Evolutionary conservation across 2,329 filamentous ascomycete species (phyloP), one percentile per base, ranked within the genome.

Genomic region (Aspergillus sclerotialis): DNA sequence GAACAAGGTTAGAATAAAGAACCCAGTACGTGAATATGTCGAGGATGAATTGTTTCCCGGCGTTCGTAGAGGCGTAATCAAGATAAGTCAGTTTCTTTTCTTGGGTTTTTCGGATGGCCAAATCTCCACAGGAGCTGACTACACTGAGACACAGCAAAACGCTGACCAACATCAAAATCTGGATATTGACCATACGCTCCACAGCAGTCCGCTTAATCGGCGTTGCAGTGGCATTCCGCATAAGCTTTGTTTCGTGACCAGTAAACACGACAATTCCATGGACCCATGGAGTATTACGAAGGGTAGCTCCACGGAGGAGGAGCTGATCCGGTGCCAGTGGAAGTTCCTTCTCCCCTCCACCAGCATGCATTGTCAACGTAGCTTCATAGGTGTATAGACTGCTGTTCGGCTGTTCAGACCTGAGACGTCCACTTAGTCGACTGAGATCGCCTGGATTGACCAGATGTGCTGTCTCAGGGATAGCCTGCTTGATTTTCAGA

Each of bases 11-110:
- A 3, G 90, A 96, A 64, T 95, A 98, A 23, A 98, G 66, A 19
- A 98, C 90, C 90, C 92, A 98, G 61, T 96, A 96, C 2, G 93
- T 98, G 54, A 95, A 84, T 56, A 98, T 84, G 63, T 98, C 92
- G 50, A 83, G 82, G 61, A 93, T 84, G 60, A 98, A 95, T 43
- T 88, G 86, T 47, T 78, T 74, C 12, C 80, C 82, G n/a, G 81
- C 72, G 49, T 78, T 75, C 43, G 81, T 76, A 19, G 64, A 55
- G 38, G 73, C 72, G 42, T 93, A 75, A 33, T 76, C 62, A 11
- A 98, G 73, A 58, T 96, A 98, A 10, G 65, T 62, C 19, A 95
- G 73, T 27, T 80, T 74, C 6, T 69, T 50, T 31, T 70, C 70
- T 32, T 76, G 69, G 2, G 76, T 81, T 34, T 76, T 73, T 44